Percentiles rank a stretch among this genome's conserved stretches.
These are phyloP conservation scores for Telopea speciosissima DNA, from an alignment of 177 flowering plant species.

Conservation along the genomic window DNA sequence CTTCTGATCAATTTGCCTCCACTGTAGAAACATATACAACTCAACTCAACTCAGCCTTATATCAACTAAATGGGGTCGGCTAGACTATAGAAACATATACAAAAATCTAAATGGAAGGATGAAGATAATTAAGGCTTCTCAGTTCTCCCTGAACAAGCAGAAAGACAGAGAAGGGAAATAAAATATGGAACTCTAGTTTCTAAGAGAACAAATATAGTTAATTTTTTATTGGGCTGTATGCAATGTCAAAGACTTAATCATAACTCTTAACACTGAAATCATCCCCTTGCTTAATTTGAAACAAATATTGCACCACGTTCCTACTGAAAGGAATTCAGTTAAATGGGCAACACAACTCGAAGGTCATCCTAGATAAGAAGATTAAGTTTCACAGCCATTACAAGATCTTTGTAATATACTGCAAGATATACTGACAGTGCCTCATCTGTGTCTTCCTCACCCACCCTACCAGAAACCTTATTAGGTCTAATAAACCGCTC, in stretches of 20 bases:
- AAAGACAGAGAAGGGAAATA: not conserved
- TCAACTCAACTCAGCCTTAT: too few relatives aligned
- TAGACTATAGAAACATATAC: too few relatives aligned
- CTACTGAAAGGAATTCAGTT: not conserved
- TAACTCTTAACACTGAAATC: not conserved
- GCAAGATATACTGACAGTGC: not conserved
- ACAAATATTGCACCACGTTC: not conserved
- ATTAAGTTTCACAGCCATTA: not conserved
- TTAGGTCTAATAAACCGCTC: not conserved
- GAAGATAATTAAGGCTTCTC: not conserved
- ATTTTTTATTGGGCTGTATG: too few relatives aligned
- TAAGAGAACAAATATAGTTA: not conserved
- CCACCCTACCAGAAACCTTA: not conserved
- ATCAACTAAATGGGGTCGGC: too few relatives aligned
- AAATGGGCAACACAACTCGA: not conserved
- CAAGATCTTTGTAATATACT: too few relatives aligned
- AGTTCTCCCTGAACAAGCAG: not conserved
- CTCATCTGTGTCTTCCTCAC: not conserved
- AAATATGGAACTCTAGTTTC: not conserved
- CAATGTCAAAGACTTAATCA: not conserved
- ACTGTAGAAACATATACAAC: not conserved
- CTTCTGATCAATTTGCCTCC: not conserved
- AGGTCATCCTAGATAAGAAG: not conserved
- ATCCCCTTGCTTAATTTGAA: not conserved
- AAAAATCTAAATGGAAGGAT: not conserved